Conservation (phyloP, 2,329 filamentous ascomycete genomes). For the Cytospora leucostoma region DNA sequence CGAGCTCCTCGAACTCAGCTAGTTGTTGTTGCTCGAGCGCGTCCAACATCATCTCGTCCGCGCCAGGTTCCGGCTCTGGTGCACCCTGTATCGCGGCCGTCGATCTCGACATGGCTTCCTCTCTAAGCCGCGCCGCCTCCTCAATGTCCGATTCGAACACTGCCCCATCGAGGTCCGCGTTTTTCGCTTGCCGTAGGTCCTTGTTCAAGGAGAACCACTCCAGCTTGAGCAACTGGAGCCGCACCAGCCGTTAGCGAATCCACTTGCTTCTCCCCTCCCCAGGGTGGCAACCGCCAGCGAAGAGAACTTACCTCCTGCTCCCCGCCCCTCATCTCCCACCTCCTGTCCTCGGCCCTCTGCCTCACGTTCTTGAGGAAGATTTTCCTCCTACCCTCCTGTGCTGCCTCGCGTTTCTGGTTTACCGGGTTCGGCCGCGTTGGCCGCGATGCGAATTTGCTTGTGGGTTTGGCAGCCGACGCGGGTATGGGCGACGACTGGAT, state of each 20-base stretch:
- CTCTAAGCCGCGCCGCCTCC: slow-evolving; percentile 45
- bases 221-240: slow-evolving; percentile 41
- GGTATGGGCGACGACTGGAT: slow-evolving; percentile 49
- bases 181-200: slow-evolving; percentile 42
- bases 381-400: slow-evolving; percentile 63
- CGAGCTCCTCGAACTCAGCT: slow-evolving; percentile 58
- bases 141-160: slow-evolving; percentile 55
- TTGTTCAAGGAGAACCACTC: slow-evolving; percentile 45
- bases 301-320: slow-evolving; percentile 55
- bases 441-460: slow-evolving; percentile 52
- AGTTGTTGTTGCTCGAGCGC: slow-evolving; percentile 54
- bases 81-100: slow-evolving; percentile 30
- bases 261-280: slow-evolving; percentile 38
- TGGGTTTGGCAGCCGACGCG: slow-evolving; percentile 30
- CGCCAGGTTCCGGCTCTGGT: slow-evolving; percentile 31
- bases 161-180: slow-evolving; percentile 42
- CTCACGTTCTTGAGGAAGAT: slow-evolving; percentile 70
- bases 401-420: slow-evolving; percentile 57
- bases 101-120: slow-evolving; percentile 30
- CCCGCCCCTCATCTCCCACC: slow-evolving; percentile 62
- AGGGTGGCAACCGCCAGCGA: slow-evolving; percentile 15
- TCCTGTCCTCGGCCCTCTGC: slow-evolving; percentile 59
- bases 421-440: slow-evolving; percentile 64
- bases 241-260: slow-evolving; percentile 8
- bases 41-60: slow-evolving; percentile 57